Base-by-base conservation (phyloP, 1,284 basidiomycete genomes). In the Sporisorium scitamineum region DNA sequence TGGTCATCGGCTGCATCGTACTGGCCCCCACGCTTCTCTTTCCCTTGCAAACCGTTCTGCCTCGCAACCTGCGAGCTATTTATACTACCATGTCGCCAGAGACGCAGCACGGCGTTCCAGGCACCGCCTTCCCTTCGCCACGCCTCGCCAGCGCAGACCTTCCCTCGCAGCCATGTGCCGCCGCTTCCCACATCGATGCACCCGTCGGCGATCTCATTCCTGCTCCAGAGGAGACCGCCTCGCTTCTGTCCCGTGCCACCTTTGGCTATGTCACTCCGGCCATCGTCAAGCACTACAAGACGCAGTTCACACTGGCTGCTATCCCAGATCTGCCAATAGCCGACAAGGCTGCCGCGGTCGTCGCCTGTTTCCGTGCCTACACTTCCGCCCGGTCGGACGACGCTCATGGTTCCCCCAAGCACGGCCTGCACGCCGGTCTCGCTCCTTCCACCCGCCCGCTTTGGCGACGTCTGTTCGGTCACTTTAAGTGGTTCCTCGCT, bases 241-340 rank as follows among this genome's bases (percentile, higher is more conserved):
- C 81, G 18, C 69, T 85, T 14, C 65, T 76, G 31, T 80, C 78
- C n/a, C 78, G 82, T 41, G 73, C 73, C 42, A 69, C 74, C 4
- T 85, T 84, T 51, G 63, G 75, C 44, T 85, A 83, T 55, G 67
- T 80, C 51, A 76, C 76, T 27, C 76, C 87, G 0, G 80, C 87
- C 48, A 82, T 88, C 20, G 82, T 86, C 68, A 85, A 86, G 64
- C 86, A 88, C 72, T 88, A 86, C 76, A 80, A 78, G 44, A 81
- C 62, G 4, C 86, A 88, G 1, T 84, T 88, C 65, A 85, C 84
- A 9, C 74, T 88, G 41, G 77, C 84, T 13, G 86, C 87, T 32
- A 86, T 89, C 7, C 88, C 89, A 0, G 87, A 87, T 22, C 81
- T 89, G 2, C 82, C 88, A 8, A 87, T 89, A 31, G 88, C 88